Base-by-base conservation (phyloP, 2,329 filamentous ascomycete genomes). In the Epichloe elymi region DNA sequence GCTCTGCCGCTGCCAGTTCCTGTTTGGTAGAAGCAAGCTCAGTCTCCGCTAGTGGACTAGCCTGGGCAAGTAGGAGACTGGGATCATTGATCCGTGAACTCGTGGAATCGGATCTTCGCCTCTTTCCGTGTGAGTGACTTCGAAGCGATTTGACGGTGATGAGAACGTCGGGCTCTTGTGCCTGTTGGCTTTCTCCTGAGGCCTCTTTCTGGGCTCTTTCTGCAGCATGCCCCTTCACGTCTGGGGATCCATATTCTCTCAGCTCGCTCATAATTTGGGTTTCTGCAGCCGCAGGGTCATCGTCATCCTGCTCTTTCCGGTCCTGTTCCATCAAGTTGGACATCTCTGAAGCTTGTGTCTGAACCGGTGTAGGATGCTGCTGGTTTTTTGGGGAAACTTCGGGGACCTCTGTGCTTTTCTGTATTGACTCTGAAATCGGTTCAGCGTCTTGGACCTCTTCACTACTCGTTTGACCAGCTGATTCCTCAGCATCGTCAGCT, bases 131-230 rank as follows among this genome's bases (percentile, higher is more conserved):
- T 33, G 57, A 57, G 23, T 60, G 59, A 54, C 62, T 63, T 35
- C 65, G 63, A 26, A 65, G 56, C 15, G 63, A 61, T 47, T 63
- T 62, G 37, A 59, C 57, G 10, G 60, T 59, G 45, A 62, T 61
- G 38, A 56, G 49, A n/a, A 58, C 46, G 14, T 66, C 64, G 5
- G 55, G 50, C 48, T 55, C 54, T 41, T 54, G 54, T 26, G 17
- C 46, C 51, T 52, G 20, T 14, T 30, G 19, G 4, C n/a, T n/a
- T 11, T 33, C 38, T 20, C 36, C 26, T 4, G 45, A 47, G 4
- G 23, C 17, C 2, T 37, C 33, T 46, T 35, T 23, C 39, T 30
- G 14, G 7, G 5, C 17, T 33, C 14, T 41, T 33, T 38, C 39
- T 20, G 12, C 19, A 15, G 15, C 49, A 46, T 52, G 48, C 40